Evolutionary conservation across 176 grass and related monocot genomes (phyloP), one percentile per base, ranked within the genome.

Genomic region (Guadua angustifolia): DNA sequence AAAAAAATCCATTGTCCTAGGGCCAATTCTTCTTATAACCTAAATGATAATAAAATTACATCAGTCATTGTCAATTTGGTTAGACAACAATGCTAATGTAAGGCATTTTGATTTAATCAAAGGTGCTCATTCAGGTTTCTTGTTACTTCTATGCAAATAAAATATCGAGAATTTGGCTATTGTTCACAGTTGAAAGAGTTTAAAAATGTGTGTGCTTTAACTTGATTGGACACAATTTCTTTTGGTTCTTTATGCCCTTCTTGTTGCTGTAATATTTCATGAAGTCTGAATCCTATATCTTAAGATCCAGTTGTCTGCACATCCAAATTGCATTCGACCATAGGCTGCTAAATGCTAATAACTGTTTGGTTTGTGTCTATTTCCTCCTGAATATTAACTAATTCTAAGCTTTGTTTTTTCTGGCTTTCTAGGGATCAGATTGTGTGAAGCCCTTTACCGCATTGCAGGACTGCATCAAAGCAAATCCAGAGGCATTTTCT

Each of bases 401-500:
- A 26, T 32, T 52, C 33, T 51, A 25, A 86, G 13, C 4, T 60
- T 49, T 74, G 8, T 45, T 83, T 45, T 35, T 17, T 78, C 47
- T 84, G 6, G 17, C 61, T 88, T 87, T 61, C n/a, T 73, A 98
- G 96, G 96, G 93, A 75, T 95, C 96, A 50, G 93, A 98, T 80
- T 98, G 96, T 72, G 93, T 98, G 61, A 84, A 70, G 57, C 91
- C 89, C 21, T 98, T 98, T 61, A 83, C 94, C 14, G 86, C 93
- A 24, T 79, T 98, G 89, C 96, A 95, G 71, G 84, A 94, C 70
- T 98, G 96, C 83, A 98, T 98, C 63, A 87, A 98, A 88, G 68
- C 70, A 81, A 90, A 95, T 52, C 87, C 96, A 78, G 66, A 88
- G 89, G 93, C 93, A 57, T 98, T 98, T 83, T 93, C 95, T 29